Conservation (phyloP, 129 eudicot genomes). For the Daucus carota region DH1_v3.0 NC_030387.2:37460501-37461000, state of each 20-base stretch:
- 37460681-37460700: slow-evolving; percentile 23
- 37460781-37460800: slow-evolving; percentile 48
- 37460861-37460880: slow-evolving; percentile 57
- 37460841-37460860: slow-evolving; percentile 48
- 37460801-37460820: slow-evolving; percentile 89
- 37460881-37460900: slow-evolving; percentile 53
- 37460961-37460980: neutral
- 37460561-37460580: slow-evolving; percentile 35
- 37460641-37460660: slow-evolving; percentile 45
- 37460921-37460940: neutral
- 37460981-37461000: neutral
- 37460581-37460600: slow-evolving; percentile 51
- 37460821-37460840: slow-evolving; percentile 39
- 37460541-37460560: slow-evolving; percentile 57
- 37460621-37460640: slow-evolving; percentile 43
- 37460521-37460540: slow-evolving; percentile 10
- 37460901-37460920: slow-evolving; percentile 55
- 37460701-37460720: slow-evolving; percentile 22
- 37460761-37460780: slow-evolving; percentile 27
- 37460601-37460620: slow-evolving; percentile 74
- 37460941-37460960: slow-evolving; percentile 1
- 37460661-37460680: slow-evolving; percentile 23
- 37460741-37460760: slow-evolving; percentile 51
- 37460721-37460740: slow-evolving; percentile 48
- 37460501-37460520: slow-evolving; percentile 8